These are phyloP conservation scores for Angophora floribunda DNA, from an alignment of 345 rosid species.

Conservation along the genomic window DNA sequence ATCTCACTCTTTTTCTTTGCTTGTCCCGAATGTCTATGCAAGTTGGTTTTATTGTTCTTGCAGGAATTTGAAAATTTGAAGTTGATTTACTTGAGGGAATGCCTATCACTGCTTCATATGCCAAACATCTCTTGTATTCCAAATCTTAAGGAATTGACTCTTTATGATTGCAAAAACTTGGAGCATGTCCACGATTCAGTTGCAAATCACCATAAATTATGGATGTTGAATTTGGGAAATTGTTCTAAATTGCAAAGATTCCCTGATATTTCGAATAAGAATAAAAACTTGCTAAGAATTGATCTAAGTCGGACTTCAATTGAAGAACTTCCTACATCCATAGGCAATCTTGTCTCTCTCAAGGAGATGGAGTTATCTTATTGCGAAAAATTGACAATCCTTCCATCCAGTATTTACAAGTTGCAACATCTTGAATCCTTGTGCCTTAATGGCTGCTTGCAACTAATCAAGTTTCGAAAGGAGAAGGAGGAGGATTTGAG, in stretches of 20 bases:
- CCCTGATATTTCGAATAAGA: background rate
- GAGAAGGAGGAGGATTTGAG: background rate
- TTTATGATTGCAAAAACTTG: background rate
- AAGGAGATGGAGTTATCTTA: accelerated
- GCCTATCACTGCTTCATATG: accelerated
- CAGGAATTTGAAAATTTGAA: background rate
- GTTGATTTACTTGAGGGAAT: accelerated
- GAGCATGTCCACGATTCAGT: background rate
- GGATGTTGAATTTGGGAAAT: accelerated
- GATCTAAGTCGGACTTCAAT: accelerated
- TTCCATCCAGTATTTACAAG: background rate
- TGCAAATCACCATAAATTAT: background rate
- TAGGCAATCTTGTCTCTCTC: background rate
- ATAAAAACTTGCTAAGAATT: accelerated
- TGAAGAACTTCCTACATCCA: background rate
- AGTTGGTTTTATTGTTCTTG: background rate
- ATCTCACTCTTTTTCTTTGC: background rate
- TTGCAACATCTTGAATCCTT: accelerated
- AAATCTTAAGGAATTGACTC: accelerated
- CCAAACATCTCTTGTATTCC: background rate
- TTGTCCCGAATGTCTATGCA: accelerated
- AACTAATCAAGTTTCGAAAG: background rate
- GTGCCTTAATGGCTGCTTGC: accelerated
- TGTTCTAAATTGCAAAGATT: background rate
- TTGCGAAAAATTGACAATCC: background rate